These are phyloP conservation scores for Pseudogymnoascus sp. DNA, from an alignment of 2,329 filamentous ascomycete species.

Conservation along the genomic window DNA sequence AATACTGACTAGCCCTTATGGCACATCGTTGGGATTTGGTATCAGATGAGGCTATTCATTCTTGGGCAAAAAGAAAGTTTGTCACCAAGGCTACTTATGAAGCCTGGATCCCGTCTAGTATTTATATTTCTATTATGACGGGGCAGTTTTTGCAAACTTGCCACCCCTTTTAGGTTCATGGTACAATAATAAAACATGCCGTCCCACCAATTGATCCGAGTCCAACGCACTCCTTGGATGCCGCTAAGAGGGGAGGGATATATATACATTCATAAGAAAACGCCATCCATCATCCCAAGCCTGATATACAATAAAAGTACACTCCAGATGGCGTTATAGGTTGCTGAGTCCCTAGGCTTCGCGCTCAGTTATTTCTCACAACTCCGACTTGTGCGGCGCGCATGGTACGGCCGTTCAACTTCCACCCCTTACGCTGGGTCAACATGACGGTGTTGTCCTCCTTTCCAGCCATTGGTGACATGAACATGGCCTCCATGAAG, in stretches of 20 bases:
- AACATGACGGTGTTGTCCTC: slow-evolving; percentile 86
- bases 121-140: slow-evolving; percentile 5
- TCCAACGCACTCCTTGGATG: slow-evolving; percentile 8
- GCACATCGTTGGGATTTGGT: not conserved
- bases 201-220: slow-evolving; percentile 10
- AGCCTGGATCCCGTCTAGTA: not conserved
- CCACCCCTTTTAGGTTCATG: not conserved
- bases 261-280: slow-evolving; percentile 9
- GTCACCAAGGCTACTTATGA: not conserved
- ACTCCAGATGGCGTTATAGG: slow-evolving; percentile 9
- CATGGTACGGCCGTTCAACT: slow-evolving; percentile 80
- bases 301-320: slow-evolving; percentile 10
- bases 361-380: slow-evolving; percentile 62
- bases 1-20: not conserved
- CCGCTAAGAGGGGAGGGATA: slow-evolving; percentile 11
- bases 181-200: slow-evolving; percentile 8
- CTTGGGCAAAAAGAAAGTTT: not conserved
- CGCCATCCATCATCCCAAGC: slow-evolving; percentile 9
- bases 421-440: slow-evolving; percentile 93
- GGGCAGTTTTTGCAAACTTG: not conserved
- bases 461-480: slow-evolving; percentile 79
- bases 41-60: not conserved
- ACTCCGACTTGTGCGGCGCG: slow-evolving; percentile 94
- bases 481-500: slow-evolving; percentile 92
- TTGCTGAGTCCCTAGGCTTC: not conserved